Evolutionary conservation across 371 early-diverging fungal species (phyloP).

Genomic region (Parasitella parasitica): DNA sequence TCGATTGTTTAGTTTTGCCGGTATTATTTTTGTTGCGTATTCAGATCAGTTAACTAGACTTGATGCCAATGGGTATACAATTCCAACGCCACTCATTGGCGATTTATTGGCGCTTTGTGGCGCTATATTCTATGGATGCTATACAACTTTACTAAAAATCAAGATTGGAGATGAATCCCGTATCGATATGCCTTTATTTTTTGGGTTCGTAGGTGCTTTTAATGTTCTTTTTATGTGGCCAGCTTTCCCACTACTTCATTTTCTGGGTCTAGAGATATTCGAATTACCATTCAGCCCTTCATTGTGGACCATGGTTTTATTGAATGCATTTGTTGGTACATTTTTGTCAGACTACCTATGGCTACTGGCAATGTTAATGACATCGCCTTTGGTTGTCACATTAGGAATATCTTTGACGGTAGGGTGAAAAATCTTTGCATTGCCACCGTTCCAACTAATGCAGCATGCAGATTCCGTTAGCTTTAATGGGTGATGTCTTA

Average conservation of each 20-base stretch:
- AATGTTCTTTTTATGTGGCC: constrained; percentile 75
- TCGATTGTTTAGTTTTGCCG: constrained; percentile 43
- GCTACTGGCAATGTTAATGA: constrained; percentile 79
- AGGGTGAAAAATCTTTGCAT: constrained; percentile 6
- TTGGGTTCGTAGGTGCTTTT: constrained; percentile 82
- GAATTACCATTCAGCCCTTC: constrained; percentile 56
- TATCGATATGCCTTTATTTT: constrained; percentile 76
- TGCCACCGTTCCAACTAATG: not conserved
- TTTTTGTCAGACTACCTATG: constrained; percentile 83
- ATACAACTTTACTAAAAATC: constrained; percentile 72
- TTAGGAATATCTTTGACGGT: constrained; percentile 75
- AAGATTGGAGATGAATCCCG: constrained; percentile 71
- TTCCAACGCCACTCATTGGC: constrained; percentile 53
- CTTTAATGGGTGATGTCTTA: constrained; percentile 70
- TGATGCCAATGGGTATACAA: not conserved
- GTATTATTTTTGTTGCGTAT: constrained; percentile 60
- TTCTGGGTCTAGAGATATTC: constrained; percentile 67
- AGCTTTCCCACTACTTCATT: constrained; percentile 63
- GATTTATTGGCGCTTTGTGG: constrained; percentile 71
- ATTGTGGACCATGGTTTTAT: constrained; percentile 60
- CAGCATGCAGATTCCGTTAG: constrained; percentile 64
- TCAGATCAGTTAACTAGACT: constrained; percentile 29
- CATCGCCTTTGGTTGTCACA: constrained; percentile 79
- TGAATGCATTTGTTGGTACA: constrained; percentile 81
- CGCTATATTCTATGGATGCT: constrained; percentile 79